Base-by-base conservation (phyloP, 768 basidiomycete genomes). In the Coprinopsis marcescibilis region DNA sequence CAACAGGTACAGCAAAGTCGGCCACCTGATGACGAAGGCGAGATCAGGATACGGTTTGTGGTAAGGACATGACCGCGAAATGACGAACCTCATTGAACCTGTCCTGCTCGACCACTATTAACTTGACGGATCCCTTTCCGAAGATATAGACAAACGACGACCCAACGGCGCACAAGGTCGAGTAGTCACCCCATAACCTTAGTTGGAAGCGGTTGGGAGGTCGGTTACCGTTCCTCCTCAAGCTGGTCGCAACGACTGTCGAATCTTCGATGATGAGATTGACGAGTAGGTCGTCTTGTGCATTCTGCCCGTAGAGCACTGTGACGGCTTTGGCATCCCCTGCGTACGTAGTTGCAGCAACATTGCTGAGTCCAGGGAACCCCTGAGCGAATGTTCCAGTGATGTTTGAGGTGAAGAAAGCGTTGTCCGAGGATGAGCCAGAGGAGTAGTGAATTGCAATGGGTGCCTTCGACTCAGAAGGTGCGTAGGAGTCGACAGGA, bases 161-260 rank as follows among this genome's bases (percentile, higher is more conserved):
- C 4, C 41, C 41, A 29, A 43, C 41, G 17, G 41, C 26, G 27
- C 41, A 43, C 4, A 29, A 13, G 27, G 25, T 13, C 8, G 41
- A 27, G 17, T 43, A 43, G 26, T 43, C 41, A n/a, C 41, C 41
- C 41, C 41, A 43, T 27, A 43, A 19, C 26, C 17, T 43, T 13
- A 43, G 41, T 11, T n/a, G 13, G 25, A 27, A 7, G 29, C 8
- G 19, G 5, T 43, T 27, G 15, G n/a, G 10, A 43, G 26, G 27
- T 30, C 30, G 13, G 26, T 43, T 13, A 43, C 26, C 11, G 26
- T 15, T n/a, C n/a, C n/a, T n/a, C n/a, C n/a, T n/a, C n/a, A n/a
- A n/a, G n/a, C n/a, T n/a, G n/a, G n/a, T n/a, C n/a, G n/a, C n/a
- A n/a, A n/a, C n/a, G 41, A 43, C 26, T 4, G 30, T 13, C 10